Evolutionary conservation across 345 rosid genomes (phyloP), one percentile per base, ranked within the genome.

Genomic region (Cardamine resedifolia): DNA sequence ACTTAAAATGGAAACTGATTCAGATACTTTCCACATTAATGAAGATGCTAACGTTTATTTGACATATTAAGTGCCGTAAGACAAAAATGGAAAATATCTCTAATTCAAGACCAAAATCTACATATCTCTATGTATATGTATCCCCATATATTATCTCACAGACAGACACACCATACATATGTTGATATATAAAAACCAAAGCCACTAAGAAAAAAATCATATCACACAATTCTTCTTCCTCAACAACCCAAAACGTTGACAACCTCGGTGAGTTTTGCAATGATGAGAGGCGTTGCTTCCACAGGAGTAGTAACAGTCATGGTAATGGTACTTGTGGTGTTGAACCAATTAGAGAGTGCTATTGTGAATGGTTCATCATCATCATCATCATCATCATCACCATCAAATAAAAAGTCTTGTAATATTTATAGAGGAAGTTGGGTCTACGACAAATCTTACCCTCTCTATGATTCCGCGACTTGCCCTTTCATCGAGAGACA

Each of bases 381-480:
- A 55, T 4, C 71, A 55, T 12, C 6, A 52, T 4, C 60, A 55
- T 14, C 60, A 26, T n/a, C n/a, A n/a, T n/a, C n/a, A n/a, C n/a
- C n/a, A n/a, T n/a, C n/a, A n/a, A 34, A 18, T 48, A 66, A 30
- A 38, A 58, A 3, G 7, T 39, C 10, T 51, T 78, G 78, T 56
- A 58, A 78, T 70, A 52, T 82, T 36, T 90, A 73, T 43, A 31
- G 58, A 6, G 96, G 96, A 44, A 82, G 68, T 28, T 90, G 96
- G 96, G 85, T 90, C 47, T 65, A 67, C 45, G 95, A 86, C 73
- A 43, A 71, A 23, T 77, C 86, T 10, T 83, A 84, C 62, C 87
- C 88, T 75, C 81, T 82, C 8, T 90, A 88, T 31, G 69, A 80
- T 51, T 24, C 82, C 57, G 14, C 67, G 1, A 41, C 58, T 16